Percentiles rank a stretch among this genome's conserved stretches.
Conservation (phyloP, 73 alveolate genomes). For the Durusdinium trenchii region DNA sequence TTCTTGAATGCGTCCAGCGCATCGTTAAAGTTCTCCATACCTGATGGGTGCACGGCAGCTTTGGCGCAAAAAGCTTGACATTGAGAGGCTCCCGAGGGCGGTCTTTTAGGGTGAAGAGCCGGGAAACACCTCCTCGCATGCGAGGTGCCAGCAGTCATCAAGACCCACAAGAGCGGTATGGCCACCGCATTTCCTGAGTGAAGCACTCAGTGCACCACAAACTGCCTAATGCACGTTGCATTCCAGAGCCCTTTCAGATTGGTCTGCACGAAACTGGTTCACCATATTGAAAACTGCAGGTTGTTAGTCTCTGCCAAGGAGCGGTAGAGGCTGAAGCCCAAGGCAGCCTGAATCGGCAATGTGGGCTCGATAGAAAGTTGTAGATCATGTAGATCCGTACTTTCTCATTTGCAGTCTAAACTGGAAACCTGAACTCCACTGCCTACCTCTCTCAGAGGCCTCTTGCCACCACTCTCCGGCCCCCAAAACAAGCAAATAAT, state of each 20-base stretch:
- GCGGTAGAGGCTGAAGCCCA: slow-evolving; percentile 84
- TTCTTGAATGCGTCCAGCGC: slow-evolving; percentile 27
- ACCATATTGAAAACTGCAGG: not conserved
- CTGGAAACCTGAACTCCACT: too few relatives aligned
- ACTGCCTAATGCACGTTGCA: not conserved
- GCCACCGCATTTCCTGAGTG: slow-evolving; percentile 49
- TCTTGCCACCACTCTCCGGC: too few relatives aligned
- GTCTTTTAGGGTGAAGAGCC: not conserved
- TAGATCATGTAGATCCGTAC: too few relatives aligned
- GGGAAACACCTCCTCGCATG: not conserved
- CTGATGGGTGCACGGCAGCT: not conserved
- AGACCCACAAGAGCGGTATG: slow-evolving; percentile 41
- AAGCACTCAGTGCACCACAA: not conserved
- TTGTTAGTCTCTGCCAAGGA: not conserved
- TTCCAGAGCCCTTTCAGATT: not conserved
- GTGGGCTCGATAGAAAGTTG: not conserved
- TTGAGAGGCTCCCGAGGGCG: not conserved
- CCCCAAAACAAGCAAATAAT: too few relatives aligned
- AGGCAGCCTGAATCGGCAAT: not conserved
- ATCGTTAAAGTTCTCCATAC: slow-evolving; percentile 62
- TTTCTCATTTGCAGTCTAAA: too few relatives aligned
- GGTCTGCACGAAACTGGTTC: too few relatives aligned
- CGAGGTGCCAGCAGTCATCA: slow-evolving; percentile 43
- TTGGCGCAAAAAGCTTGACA: not conserved
- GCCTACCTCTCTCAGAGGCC: too few relatives aligned